Percentiles rank a stretch among this genome's conserved stretches.
These are phyloP conservation scores for Fusarium concolor DNA, from an alignment of 2,329 filamentous ascomycete genomes.

Conservation along the genomic window DNA sequence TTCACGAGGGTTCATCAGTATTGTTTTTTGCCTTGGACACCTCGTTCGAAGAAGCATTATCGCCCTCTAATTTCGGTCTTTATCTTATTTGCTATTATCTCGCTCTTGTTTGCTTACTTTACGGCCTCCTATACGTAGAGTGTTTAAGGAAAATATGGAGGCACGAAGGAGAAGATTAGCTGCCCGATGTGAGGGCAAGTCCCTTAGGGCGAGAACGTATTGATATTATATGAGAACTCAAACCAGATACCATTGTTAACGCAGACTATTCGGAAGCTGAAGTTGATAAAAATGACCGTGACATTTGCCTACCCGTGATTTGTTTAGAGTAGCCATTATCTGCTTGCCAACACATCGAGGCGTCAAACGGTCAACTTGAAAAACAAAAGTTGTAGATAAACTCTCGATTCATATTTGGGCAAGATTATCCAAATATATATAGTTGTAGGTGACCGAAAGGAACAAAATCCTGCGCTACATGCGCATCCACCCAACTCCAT, in stretches of 20 bases:
- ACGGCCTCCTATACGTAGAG: conserved; percentile 22
- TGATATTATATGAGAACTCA: conserved; percentile 17
- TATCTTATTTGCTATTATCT: conserved; percentile 9
- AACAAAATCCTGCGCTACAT: conserved; percentile 5
- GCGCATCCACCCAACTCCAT: conserved; percentile 26
- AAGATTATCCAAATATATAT: conserved; percentile 1
- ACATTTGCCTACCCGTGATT: not conserved
- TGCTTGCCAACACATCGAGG: not conserved
- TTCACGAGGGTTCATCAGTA: conserved; percentile 15
- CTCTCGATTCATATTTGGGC: not conserved
- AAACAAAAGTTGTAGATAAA: not conserved
- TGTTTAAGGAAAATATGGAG: conserved; percentile 17
- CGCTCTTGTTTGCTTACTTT: conserved; percentile 25
- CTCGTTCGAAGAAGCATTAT: conserved; percentile 5
- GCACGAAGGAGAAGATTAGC: conserved; percentile 3
- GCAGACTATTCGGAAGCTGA: not conserved
- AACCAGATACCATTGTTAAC: conserved; percentile 21
- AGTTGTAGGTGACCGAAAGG: not conserved
- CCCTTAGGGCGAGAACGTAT: conserved; percentile 7
- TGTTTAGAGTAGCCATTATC: not conserved
- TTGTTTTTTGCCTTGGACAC: conserved; percentile 26
- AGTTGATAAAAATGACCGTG: not conserved
- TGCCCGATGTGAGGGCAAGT: not conserved
- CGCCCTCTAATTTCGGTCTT: not conserved
- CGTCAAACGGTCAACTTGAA: not conserved